Conservation (phyloP, 257 asterid species). For the Perilla frutescens region DNA sequence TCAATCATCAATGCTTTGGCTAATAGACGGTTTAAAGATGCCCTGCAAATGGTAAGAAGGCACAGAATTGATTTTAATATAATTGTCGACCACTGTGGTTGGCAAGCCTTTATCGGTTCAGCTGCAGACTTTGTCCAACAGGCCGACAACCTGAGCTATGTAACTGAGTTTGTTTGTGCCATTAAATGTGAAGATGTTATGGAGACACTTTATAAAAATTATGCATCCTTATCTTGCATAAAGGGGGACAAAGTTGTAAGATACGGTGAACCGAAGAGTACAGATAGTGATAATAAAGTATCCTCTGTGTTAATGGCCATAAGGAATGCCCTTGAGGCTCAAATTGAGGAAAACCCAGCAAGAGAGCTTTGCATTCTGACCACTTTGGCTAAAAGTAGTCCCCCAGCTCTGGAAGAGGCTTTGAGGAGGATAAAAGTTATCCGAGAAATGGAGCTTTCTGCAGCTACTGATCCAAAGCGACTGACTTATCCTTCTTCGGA, state of each 20-base stretch:
- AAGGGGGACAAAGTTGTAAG: slow-evolving; percentile 40
- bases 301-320: slow-evolving; percentile 62
- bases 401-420: slow-evolving; percentile 93
- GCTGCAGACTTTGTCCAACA: slow-evolving; percentile 80
- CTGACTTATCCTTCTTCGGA: slow-evolving; percentile 77
- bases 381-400: slow-evolving; percentile 80
- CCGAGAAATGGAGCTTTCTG: slow-evolving; percentile 83
- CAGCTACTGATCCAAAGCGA: slow-evolving; percentile 56
- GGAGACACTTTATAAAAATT: slow-evolving; percentile 74
- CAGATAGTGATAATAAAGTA: slow-evolving; percentile 57
- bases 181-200: slow-evolving; percentile 75
- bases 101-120: slow-evolving; percentile 72
- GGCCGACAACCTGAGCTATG: slow-evolving; percentile 75
- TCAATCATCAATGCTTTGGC: slow-evolving; percentile 79
- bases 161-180: slow-evolving; percentile 90
- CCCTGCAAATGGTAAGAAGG: slow-evolving; percentile 81
- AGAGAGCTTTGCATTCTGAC: slow-evolving; percentile 96
- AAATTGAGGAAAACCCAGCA: slow-evolving; percentile 68
- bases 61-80: slow-evolving; percentile 96
- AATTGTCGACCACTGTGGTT: slow-evolving; percentile 85
- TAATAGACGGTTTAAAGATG: slow-evolving; percentile 79
- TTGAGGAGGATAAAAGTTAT: slow-evolving; percentile 74
- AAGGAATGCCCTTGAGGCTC: slow-evolving; percentile 86
- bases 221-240: slow-evolving; percentile 44
- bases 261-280: slow-evolving; percentile 43